Evolutionary conservation across 306 rosid genomes (phyloP), one percentile per base, ranked within the genome.

Genomic region (Dalbergia cultrata): DNA sequence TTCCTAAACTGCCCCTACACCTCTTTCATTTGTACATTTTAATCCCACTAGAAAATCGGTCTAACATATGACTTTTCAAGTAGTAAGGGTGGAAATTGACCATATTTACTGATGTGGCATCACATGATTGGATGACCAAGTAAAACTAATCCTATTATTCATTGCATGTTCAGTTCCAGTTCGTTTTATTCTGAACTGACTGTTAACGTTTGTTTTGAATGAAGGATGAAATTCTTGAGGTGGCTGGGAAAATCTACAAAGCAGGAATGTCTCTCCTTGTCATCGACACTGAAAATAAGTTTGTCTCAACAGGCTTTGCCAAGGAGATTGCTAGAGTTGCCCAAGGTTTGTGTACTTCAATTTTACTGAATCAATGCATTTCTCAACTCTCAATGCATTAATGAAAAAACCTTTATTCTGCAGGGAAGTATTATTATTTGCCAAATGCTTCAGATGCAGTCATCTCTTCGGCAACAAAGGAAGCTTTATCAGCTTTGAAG

Each of bases 291-390:
- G 99, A 95, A 88, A 95, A 95, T 68, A 95, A 95, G 85, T 95
- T 95, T 70, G 98, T 95, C 31, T 95, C 99, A 5, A 95, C 99
- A 17, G 99, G 99, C 76, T 95, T 95, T 63, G 99, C 99, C 58
- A 91, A 95, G 94, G 99, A 93, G 81, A 91, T 93, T 67, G 99
- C 99, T 13, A 93, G 99, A 90, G 97, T 95, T 49, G 95, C 98
- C 64, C 99, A 95, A 90, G 99, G 99, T 95, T 85, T 78, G 87
- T 81, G 80, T 62, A 8, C 62, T 85, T 34, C 21, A 67, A 56
- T 61, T 54, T 72, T 43, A 60, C 76, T 41, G 44, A 47, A 72
- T 86, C 66, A 16, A 22, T 78, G 71, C 43, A 39, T 66, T 75
- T 73, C 53, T 64, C 10, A 54, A 7, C 19, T 17, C 26, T 54